Base-by-base conservation (phyloP, 129 eudicot genomes). In the Pittosporum tobira region DNA sequence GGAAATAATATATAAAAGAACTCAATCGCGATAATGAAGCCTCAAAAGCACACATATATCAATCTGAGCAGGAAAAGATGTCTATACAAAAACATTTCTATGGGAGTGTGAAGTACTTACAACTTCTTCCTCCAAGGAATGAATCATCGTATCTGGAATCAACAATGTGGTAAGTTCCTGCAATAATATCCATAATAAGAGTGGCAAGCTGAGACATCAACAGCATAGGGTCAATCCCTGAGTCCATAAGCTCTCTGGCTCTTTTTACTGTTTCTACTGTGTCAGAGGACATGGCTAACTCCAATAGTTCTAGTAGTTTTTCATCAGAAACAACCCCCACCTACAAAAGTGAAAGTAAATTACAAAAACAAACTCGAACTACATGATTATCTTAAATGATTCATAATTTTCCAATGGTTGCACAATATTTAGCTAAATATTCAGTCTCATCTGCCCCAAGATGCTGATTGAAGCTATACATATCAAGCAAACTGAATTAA, bases 271-370 rank as follows among this genome's bases (percentile, higher is more conserved):
- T 90, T 61, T 90, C 94, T n/a, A 87, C 77, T 18, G 94, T 84
- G 64, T 90, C 81, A 15, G 95, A 85, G 26, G 95, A 82, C 88
- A 90, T 77, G 30, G 97, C 97, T 65, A 82, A 72, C 75, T 82
- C 94, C 84, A 90, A 47, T 31, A 90, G 84, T 50, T 85, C 93
- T 72, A 90, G 47, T 54, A 90, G 71, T 64, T 85, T 85, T 55
- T 85, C 95, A 75, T 90, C 95, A 19, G 97, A 75, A 48, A 90
- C 86, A 40, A 90, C 88, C 31, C 97, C 97, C 46, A 85, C 83
- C 97, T 90, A 63, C 59, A 62, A 18, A 51, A 21, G 51, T 4
- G 42, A 53, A 37, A 19, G 62, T 16, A 12, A 2, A 57, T 37
- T 15, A 48, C 47, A 48, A 15, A 48, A 29, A 8, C 8, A 53